Percentiles rank a stretch among this genome's conserved stretches.
Evolutionary conservation across 257 asterid species (phyloP).

Genomic region (Salvia splendens): DNA sequence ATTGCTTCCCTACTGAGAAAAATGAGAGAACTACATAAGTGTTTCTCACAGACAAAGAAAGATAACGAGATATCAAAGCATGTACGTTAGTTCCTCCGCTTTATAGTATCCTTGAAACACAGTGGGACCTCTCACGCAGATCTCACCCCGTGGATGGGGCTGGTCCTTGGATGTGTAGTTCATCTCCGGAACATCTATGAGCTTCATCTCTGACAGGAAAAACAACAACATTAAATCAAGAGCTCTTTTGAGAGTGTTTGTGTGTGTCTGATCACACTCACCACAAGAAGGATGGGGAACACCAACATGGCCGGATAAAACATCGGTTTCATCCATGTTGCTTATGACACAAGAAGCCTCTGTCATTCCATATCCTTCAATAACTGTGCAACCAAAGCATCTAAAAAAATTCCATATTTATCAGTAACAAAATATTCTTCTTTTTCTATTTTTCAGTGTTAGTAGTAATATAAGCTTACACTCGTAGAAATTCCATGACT

Average conservation of each 20-base stretch:
- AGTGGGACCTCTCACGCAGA: conserved; percentile 80
- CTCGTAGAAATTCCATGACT: conserved; percentile 72
- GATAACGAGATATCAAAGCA: neutral
- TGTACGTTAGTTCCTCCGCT: conserved; percentile 66
- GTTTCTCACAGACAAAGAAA: neutral
- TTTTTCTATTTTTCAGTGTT: neutral
- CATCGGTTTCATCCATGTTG: conserved; percentile 60
- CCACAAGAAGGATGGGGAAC: conserved; percentile 77
- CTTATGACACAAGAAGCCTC: conserved; percentile 75
- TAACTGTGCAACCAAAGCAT: conserved; percentile 70
- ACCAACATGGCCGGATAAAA: conserved; percentile 76
- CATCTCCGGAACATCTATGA: conserved; percentile 85
- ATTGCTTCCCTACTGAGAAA: conserved; percentile 63
- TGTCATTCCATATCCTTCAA: conserved; percentile 85
- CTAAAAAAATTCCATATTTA: conserved; percentile 31
- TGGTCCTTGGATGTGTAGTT: conserved; percentile 70
- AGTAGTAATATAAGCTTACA: conserved; percentile 45
- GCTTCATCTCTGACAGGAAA: conserved; percentile 58
- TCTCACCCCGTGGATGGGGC: conserved; percentile 88
- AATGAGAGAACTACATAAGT: neutral
- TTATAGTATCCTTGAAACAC: conserved; percentile 75
- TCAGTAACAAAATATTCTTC: neutral
- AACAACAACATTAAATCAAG: neutral
- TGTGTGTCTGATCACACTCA: conserved; percentile 42
- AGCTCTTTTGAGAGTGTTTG: neutral